Conservation (phyloP, 805 yeast species). For the Ogataea methylovora region DNA sequence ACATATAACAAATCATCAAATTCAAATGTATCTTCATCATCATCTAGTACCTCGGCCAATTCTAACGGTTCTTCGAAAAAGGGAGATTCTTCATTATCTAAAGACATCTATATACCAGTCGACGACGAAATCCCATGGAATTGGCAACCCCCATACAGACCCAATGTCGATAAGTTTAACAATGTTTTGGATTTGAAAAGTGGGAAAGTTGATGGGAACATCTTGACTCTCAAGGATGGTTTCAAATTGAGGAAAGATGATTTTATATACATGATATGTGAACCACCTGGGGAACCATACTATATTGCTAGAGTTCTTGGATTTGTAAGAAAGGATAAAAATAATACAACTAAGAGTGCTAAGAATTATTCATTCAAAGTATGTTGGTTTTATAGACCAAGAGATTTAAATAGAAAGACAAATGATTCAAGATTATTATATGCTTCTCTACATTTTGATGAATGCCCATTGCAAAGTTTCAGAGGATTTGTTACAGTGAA, state of each 20-base stretch:
- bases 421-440: constrained; percentile 68
- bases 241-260: constrained; percentile 46
- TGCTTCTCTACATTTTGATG: constrained; percentile 82
- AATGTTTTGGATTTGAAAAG: constrained; percentile 31
- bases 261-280: constrained; percentile 75
- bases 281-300: constrained; percentile 93
- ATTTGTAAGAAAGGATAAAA: constrained; percentile 39
- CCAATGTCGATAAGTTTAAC: constrained; percentile 33
- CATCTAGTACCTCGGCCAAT: constrained; percentile 1
- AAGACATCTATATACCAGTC: constrained; percentile 19
- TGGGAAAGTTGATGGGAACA: constrained; percentile 33
- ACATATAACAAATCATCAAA: neutral
- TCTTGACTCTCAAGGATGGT: constrained; percentile 30
- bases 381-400: constrained; percentile 88
- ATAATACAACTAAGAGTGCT: constrained; percentile 32
- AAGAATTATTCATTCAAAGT: constrained; percentile 54
- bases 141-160: constrained; percentile 40
- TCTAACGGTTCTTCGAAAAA: constrained; percentile 2
- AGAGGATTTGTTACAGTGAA: constrained; percentile 70
- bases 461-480: constrained; percentile 66
- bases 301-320: constrained; percentile 82
- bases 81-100: constrained; percentile 7
- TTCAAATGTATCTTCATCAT: neutral
- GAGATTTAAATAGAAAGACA: constrained; percentile 66
- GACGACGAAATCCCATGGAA: constrained; percentile 34